These are phyloP conservation scores for Oryza punctata DNA, from an alignment of 176 grass and related monocot species.

Conservation along the genomic window DNA sequence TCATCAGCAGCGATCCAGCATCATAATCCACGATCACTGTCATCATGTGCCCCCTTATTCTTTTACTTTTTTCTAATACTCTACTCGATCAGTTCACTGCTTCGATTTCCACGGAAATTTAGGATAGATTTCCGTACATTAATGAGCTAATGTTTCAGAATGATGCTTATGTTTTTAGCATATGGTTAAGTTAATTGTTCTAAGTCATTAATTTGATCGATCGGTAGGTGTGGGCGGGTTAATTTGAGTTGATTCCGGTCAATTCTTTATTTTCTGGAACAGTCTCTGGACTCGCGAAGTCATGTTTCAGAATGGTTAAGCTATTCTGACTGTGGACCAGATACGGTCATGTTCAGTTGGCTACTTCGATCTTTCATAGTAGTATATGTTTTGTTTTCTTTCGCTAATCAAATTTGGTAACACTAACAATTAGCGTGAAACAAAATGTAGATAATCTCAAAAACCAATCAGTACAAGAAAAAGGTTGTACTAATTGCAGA, in stretches of 20 bases:
- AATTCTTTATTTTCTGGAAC: not conserved
- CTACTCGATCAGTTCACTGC: too few relatives aligned
- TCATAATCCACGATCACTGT: not conserved
- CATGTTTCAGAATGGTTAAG: not conserved
- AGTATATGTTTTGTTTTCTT: not conserved
- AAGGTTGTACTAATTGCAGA: not conserved
- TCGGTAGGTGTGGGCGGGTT: too few relatives aligned
- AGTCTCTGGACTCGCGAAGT: not conserved
- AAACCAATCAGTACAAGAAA: not conserved
- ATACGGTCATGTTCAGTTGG: not conserved
- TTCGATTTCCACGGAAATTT: not conserved
- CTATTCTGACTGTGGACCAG: not conserved
- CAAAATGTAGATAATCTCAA: not conserved
- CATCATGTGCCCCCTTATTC: not conserved
- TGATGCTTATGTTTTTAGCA: not conserved
- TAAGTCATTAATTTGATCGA: too few relatives aligned
- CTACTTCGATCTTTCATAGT: too few relatives aligned
- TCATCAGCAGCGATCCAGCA: not conserved
- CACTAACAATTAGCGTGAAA: too few relatives aligned
- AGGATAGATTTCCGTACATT: not conserved
- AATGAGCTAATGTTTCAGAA: not conserved
- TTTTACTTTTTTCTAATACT: too few relatives aligned
- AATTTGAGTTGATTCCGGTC: not conserved
- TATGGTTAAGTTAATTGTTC: not conserved
- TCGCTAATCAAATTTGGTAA: not conserved